phyloP scores from a whole-genome alignment of 2,329 filamentous ascomycete species.

The Monilinia laxa region DNA sequence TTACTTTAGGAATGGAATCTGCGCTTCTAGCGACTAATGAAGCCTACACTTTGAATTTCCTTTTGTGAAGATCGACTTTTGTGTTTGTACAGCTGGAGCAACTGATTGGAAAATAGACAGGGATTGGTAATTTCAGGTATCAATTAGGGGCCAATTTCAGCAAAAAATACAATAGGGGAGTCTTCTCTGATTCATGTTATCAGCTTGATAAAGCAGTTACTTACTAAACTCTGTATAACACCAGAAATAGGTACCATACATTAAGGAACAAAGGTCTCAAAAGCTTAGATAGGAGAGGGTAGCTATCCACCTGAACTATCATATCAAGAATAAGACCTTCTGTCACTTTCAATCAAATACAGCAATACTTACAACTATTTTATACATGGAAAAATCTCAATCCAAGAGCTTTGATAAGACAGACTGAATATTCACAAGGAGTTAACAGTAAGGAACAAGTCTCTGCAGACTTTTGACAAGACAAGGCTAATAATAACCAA shows the following conservation, averaged over 20 bases:
- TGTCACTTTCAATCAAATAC: background rate
- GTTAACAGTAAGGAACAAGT: background rate
- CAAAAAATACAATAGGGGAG: background rate
- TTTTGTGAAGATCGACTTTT: background rate
- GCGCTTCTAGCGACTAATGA: background rate
- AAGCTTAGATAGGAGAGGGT: background rate
- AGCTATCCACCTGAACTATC: too few relatives aligned
- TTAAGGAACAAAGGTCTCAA: too few relatives aligned
- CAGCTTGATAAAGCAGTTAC: too few relatives aligned
- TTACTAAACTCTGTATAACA: background rate
- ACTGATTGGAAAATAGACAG: background rate
- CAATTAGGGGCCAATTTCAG: background rate
- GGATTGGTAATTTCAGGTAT: background rate
- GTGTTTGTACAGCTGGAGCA: background rate
- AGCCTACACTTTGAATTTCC: background rate
- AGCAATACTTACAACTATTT: background rate
- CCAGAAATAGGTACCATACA: background rate
- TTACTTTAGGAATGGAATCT: background rate
- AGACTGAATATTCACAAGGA: background rate
- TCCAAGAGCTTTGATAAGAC: too few relatives aligned
- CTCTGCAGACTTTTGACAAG: background rate
- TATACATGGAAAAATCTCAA: background rate
- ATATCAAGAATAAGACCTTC: background rate
- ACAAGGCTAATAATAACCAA: background rate
- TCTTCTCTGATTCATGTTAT: background rate